Percentiles rank a stretch among this genome's conserved stretches.
These are phyloP conservation scores for Aleurites moluccanus DNA, from an alignment of 441 rosid species.

Conservation along the genomic window DNA sequence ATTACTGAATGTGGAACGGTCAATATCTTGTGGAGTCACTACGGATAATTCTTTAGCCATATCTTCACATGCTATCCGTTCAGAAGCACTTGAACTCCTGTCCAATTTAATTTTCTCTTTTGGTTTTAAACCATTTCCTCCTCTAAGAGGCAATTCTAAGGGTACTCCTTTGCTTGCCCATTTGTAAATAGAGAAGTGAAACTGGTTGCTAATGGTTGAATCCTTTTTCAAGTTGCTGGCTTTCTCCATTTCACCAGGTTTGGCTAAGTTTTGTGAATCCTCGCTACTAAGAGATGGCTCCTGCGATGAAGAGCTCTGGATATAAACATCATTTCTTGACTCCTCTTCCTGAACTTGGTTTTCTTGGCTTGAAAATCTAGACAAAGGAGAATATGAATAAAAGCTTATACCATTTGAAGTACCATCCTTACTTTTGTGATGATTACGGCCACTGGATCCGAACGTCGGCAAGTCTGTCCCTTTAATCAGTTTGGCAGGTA, in stretches of 20 bases:
- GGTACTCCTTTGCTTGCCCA: constrained; percentile 88
- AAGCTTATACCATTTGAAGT: constrained; percentile 31
- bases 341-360: constrained; percentile 36
- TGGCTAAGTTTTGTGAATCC: constrained; percentile 22
- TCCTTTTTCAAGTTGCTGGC: constrained; percentile 26
- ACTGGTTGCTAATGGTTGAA: constrained; percentile 38
- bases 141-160: constrained; percentile 42
- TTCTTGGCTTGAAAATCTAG: constrained; percentile 47
- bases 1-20: constrained; percentile 18
- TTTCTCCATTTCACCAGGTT: constrained; percentile 31
- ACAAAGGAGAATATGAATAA: constrained; percentile 42
- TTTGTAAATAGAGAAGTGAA: constrained; percentile 93
- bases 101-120: constrained; percentile 44
- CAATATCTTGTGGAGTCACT: constrained; percentile 22
- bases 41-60: constrained; percentile 16
- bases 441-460: constrained; percentile 42
- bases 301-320: constrained; percentile 37
- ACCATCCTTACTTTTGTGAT: constrained; percentile 41
- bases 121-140: constrained; percentile 39
- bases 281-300: constrained; percentile 31
- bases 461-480: constrained; percentile 66
- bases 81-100: constrained; percentile 35
- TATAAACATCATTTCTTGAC: constrained; percentile 27
- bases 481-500: constrained; percentile 53
- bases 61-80: constrained; percentile 33